phyloP scores from a whole-genome alignment of 768 basidiomycete species.

The Boletellus emodensis region DNA sequence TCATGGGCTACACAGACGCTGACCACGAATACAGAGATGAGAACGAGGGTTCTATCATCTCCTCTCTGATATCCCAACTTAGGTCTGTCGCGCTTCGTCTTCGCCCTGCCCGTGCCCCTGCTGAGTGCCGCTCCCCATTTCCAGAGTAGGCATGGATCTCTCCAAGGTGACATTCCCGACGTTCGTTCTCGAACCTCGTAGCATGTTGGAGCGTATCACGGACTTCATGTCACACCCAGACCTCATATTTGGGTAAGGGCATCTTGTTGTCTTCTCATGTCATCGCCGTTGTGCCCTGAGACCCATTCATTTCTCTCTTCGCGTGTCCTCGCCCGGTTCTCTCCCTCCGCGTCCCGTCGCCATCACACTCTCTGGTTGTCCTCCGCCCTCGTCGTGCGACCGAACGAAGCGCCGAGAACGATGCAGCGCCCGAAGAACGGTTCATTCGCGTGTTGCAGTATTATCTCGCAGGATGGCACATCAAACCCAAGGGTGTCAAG shows the following conservation, averaged over 20 bases:
- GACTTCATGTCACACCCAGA: slow-evolving; percentile 99
- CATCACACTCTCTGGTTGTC: neutral
- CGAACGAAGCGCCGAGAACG: slow-evolving; percentile 65
- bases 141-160: slow-evolving; percentile 94
- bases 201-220: slow-evolving; percentile 97
- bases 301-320: slow-evolving; percentile 6
- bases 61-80: slow-evolving; percentile 84
- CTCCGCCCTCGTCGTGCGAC: slow-evolving; percentile 5
- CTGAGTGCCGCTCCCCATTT: slow-evolving; percentile 9
- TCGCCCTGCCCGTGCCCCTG: neutral
- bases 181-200: slow-evolving; percentile 95
- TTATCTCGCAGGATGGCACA: slow-evolving; percentile 99
- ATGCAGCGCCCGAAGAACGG: slow-evolving; percentile 79
- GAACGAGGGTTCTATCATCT: slow-evolving; percentile 87
- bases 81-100: slow-evolving; percentile 43
- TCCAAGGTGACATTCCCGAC: slow-evolving; percentile 90
- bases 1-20: slow-evolving; percentile 32
- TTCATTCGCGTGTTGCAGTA: slow-evolving; percentile 90
- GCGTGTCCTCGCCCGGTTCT: neutral
- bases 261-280: slow-evolving; percentile 11
- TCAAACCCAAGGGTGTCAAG: slow-evolving; percentile 99
- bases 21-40: slow-evolving; percentile 66
- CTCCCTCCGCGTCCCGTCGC: neutral
- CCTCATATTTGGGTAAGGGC: slow-evolving; percentile 85
- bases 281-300: slow-evolving; percentile 20